Evolutionary conservation across 1,284 basidiomycete genomes (phyloP), one percentile per base, ranked within the genome.

Genomic region (Ustanciosporium gigantosporum): DNA sequence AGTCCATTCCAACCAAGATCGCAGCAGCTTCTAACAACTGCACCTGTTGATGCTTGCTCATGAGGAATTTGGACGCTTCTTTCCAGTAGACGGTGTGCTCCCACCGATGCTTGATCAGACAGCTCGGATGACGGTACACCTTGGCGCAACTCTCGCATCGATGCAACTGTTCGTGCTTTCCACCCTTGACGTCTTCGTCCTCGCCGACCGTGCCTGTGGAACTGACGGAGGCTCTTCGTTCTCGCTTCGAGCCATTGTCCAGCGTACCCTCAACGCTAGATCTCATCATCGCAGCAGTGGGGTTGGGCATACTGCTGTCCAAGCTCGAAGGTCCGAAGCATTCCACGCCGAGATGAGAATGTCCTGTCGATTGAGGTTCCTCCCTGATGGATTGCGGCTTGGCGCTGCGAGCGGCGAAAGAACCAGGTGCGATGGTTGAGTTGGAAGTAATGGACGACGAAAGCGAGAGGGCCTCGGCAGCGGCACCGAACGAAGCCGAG

Each of bases 11-110:
- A 1, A 85, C 78, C 32, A 98, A 84, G 59, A 98, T 97, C 6
- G 94, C 91, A 0, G 94, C 94, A 5, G 93, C 94, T 83, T 97
- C 94, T 41, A 98, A 87, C 47, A 97, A 82, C 77, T 97, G 94
- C 1, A 98, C 94, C 74, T 97, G 94, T 76, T 97, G 93, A 78
- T 98, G 94, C 81, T 97, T 98, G 80, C 87, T 90, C 68, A 96
- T 83, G 46, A 93, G 85, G 73, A 94, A 88, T 79, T 94, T 93
- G 68, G 89, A 91, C 0, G 91, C 90, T 79, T 93, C 91, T 41
- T 90, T 89, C 94, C 94, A 98, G 77, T 96, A 92, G 27, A 90
- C 90, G 22, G 89, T 91, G 74, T 97, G 92, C 78, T 97, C 93
- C 92, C 92, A 96, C 29, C 92, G 88, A 75, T 96, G 92, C 80